A percentile compares a stretch with the other conserved stretches of the same genome.
phyloP scores from a whole-genome alignment of 495 filamentous ascomycete genomes.

The Chaetomidium leptoderma region DNA sequence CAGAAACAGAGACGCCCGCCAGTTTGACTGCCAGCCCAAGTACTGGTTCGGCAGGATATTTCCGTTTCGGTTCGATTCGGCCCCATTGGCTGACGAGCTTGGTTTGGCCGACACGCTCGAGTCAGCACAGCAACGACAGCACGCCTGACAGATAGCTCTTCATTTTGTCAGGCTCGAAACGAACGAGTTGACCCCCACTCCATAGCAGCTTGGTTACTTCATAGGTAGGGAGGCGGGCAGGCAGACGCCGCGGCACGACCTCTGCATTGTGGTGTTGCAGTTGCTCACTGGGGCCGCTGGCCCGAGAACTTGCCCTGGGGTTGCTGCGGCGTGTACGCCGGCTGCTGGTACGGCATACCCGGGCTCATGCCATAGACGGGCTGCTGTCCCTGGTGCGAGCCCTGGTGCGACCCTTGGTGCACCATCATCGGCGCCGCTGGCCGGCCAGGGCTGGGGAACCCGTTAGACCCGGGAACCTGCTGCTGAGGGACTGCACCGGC shows the following conservation, averaged over 20 bases:
- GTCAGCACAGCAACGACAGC: neutral
- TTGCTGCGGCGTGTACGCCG: constrained; percentile 59
- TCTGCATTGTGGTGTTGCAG: neutral
- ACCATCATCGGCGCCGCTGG: constrained; percentile 77
- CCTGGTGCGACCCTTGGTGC: constrained; percentile 64
- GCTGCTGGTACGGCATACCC: constrained; percentile 62
- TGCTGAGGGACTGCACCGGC: constrained; percentile 57
- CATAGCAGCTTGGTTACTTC: neutral
- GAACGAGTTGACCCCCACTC: constrained; percentile 1
- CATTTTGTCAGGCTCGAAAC: neutral
- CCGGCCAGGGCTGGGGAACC: constrained; percentile 78
- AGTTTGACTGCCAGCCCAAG: no score
- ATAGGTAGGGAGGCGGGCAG: neutral
- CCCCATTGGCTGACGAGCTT: no score
- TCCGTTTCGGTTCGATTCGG: neutral
- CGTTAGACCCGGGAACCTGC: constrained; percentile 58
- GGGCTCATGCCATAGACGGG: constrained; percentile 63
- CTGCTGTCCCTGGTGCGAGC: constrained; percentile 68
- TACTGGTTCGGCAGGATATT: neutral
- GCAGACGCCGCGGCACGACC: constrained; percentile 2
- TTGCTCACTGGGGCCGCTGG: constrained; percentile 33
- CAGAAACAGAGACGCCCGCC: neutral
- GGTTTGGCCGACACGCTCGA: neutral
- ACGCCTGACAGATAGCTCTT: neutral
- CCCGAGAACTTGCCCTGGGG: constrained; percentile 60